Base-by-base conservation (phyloP, 345 rosid species). In the Arabis hirsuta region DNA sequence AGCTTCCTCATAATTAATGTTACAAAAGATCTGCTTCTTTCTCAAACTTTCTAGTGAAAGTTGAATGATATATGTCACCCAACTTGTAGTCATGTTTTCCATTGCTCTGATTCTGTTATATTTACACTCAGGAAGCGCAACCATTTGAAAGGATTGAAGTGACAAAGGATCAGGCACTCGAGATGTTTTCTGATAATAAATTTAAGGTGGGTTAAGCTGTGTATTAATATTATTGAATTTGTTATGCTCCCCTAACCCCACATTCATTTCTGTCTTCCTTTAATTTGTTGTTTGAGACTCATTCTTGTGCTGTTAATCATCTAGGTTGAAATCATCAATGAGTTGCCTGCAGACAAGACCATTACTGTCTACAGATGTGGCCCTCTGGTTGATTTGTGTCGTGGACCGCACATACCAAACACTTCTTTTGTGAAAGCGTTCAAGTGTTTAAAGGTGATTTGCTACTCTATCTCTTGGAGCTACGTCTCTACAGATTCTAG, bases 341-440 rank as follows among this genome's bases (percentile, higher is more conserved):
- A 82, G 39, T 87, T 96, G 76, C 92, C 98, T 61, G 86, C 78
- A 2, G 97, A 90, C 83, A 88, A 92, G 78, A 92, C 97, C 61
- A 92, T 92, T 75, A 92, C 98, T 5, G 98, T 96, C 38, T 96
- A 92, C 75, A 83, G 99, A 83, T 96, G 99, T 65, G 99, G 99
- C 12, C 97, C 96, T 42, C 78, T 92, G 83, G 92, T 92, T 47
- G 99, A 96, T 81, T 78, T 96, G 67, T 96, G 99, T 71, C 98
- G 99, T 71, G 98, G 99, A 44, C 99, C 99, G 55, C 99, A 96
- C 81, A 96, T 96, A 81, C 99, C 99, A 22, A 96, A 84, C 74
- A 96, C 99, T 65, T 90, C 99, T 20, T 96, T 88, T 74, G 99
- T 85, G 42, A 92, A 96, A 82, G 98, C 96, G 68, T 81, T 95